Percentiles rank a stretch among this genome's conserved stretches.
Evolutionary conservation across 768 basidiomycete species (phyloP).

Genomic region (Hydnum rufescens): DNA sequence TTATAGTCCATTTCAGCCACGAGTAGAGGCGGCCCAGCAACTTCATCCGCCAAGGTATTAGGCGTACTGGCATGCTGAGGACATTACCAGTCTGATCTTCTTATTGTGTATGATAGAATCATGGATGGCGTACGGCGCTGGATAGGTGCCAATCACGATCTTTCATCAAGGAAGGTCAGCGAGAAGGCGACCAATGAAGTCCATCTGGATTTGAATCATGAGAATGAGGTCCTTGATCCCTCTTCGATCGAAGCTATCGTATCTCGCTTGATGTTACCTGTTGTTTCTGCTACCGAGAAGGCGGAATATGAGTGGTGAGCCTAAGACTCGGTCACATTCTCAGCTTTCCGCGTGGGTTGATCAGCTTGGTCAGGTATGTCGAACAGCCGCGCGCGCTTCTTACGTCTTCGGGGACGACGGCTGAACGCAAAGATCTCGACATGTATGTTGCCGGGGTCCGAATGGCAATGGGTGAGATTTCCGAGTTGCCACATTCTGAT

Average conservation of each 20-base stretch:
- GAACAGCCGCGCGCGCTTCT: constrained; percentile 51
- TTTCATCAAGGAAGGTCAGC: constrained; percentile 25
- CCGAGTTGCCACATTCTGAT: not conserved
- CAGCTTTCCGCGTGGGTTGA: not conserved
- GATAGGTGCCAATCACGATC: constrained; percentile 33
- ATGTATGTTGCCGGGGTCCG: constrained; percentile 34
- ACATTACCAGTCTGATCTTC: too few species aligned
- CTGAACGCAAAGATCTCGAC: constrained; percentile 38
- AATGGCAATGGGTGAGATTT: too few species aligned
- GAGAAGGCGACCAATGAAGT: constrained; percentile 20
- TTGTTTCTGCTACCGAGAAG: constrained; percentile 41
- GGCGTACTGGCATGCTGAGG: not conserved
- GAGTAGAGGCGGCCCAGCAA: constrained; percentile 20
- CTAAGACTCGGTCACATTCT: not conserved
- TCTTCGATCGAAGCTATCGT: constrained; percentile 42
- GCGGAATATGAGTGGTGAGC: constrained; percentile 53
- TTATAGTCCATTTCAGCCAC: constrained; percentile 57
- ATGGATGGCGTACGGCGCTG: constrained; percentile 63
- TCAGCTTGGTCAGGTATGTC: constrained; percentile 35
- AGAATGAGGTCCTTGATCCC: constrained; percentile 4
- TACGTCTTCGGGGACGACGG: constrained; percentile 32
- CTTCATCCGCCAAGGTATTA: constrained; percentile 11
- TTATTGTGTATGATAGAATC: constrained; percentile 27
- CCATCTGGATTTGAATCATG: constrained; percentile 19
- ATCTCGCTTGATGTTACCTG: constrained; percentile 35